Evolutionary conservation across 208 protist genomes (phyloP).

Genomic region (Plasmodiophora brassicae): DNA sequence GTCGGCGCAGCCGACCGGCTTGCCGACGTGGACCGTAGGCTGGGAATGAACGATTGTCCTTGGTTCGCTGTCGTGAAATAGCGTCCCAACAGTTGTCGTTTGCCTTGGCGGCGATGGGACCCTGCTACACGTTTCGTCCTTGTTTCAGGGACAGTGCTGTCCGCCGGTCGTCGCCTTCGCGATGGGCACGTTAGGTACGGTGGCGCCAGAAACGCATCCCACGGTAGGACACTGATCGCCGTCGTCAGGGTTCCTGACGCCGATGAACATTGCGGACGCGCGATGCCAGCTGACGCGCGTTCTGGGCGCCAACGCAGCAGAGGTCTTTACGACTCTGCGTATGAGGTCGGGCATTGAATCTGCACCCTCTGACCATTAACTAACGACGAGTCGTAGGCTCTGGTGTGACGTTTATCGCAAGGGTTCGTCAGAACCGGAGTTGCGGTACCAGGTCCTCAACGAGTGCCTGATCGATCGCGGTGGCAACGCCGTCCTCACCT

Average conservation of each 20-base stretch:
- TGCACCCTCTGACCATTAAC: neutral
- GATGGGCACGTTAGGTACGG: constrained; percentile 65
- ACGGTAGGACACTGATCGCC: too few relatives aligned
- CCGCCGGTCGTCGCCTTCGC: constrained; percentile 64
- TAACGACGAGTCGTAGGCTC: neutral
- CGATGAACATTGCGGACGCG: neutral
- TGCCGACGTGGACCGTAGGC: too few relatives aligned
- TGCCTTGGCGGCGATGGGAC: constrained; percentile 65
- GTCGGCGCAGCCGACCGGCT: neutral
- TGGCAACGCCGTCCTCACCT: neutral
- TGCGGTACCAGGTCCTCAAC: constrained; percentile 56
- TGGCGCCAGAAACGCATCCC: too few relatives aligned
- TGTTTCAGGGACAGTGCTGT: constrained; percentile 38
- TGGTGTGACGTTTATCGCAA: neutral
- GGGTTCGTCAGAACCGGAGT: neutral
- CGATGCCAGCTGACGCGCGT: constrained; percentile 4
- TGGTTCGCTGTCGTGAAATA: neutral
- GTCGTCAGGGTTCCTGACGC: neutral
- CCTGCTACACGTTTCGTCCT: constrained; percentile 48
- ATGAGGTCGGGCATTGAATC: neutral
- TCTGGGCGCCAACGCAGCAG: neutral
- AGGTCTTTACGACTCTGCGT: neutral
- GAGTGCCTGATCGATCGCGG: constrained; percentile 68
- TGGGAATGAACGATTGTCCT: too few relatives aligned
- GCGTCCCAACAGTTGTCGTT: constrained; percentile 54